Evolutionary conservation across 192 early-diverging fungal genomes (phyloP).

Genomic region (Coemansia sp.): DNA sequence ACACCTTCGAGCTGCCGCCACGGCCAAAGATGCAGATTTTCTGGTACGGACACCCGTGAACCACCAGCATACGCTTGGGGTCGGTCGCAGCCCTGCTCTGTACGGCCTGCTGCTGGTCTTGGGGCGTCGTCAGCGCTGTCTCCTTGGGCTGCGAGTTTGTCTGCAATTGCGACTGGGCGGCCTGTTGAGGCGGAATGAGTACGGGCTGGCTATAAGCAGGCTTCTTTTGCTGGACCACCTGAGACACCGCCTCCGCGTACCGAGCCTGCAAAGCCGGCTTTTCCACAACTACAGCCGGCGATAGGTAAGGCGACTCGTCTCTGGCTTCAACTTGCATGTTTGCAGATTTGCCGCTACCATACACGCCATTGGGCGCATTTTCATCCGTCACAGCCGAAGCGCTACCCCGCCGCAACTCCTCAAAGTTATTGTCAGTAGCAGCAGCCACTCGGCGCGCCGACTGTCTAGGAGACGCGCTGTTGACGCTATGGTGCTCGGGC

Average conservation of each 20-base stretch:
- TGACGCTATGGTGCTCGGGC: constrained; percentile 8
- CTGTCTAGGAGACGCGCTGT: constrained; percentile 26
- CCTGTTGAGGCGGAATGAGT: constrained; percentile 1
- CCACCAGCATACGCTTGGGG: constrained; percentile 37
- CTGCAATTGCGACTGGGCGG: constrained; percentile 3
- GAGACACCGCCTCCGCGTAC: constrained; percentile 13
- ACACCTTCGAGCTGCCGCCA: constrained; percentile 90
- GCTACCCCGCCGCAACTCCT: constrained; percentile 20
- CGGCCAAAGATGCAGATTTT: constrained; percentile 65
- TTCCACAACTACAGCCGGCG: constrained; percentile 9
- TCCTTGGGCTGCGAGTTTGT: constrained; percentile 9
- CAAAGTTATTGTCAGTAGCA: constrained; percentile 24
- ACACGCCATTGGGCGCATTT: not conserved
- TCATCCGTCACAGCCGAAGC: not conserved
- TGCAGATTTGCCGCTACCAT: not conserved
- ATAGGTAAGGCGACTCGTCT: constrained; percentile 11
- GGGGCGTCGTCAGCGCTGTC: not conserved
- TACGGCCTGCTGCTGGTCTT: constrained; percentile 7
- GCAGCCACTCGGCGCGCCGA: constrained; percentile 16
- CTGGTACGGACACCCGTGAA: constrained; percentile 53
- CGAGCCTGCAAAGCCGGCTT: constrained; percentile 22
- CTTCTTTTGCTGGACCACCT: constrained; percentile 18
- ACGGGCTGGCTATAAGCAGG: not conserved
- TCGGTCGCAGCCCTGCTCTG: constrained; percentile 16
- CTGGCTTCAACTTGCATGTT: not conserved